Base-by-base conservation (phyloP, 495 filamentous ascomycete species). In the Xylaria acuta region DNA sequence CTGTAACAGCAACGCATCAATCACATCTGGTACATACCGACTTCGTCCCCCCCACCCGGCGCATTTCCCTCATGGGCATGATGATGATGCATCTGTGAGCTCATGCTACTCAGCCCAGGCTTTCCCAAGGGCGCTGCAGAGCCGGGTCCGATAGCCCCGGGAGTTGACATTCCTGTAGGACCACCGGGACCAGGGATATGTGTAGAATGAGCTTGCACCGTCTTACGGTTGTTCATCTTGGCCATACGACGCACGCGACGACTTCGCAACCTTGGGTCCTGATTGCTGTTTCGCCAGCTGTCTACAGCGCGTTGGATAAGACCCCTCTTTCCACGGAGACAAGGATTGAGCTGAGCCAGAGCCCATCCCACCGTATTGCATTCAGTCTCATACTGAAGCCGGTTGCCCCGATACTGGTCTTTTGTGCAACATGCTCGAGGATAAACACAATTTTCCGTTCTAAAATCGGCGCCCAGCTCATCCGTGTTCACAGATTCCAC, bases 361-460 rank as follows among this genome's bases (percentile, higher is more conserved):
- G 95, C 96, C 96, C 96, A 99, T 22, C 96, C 96, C 16, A 99
- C 95, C 0, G 94, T 93, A 82, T 99, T 99, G 86, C 97, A 99
- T 82, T 98, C 97, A 9, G 94, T 98, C 84, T 99, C 96, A 80
- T 99, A 99, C 58, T 94, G 91, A 67, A 98, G 84, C 18, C 96
- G 91, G 80, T 99, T 99, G 16, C 96, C 96, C 56, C 92, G 90
- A 83, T 99, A 99, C 76, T 97, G 92, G 47, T 98, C 95, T 79
- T 99, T 99, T 79, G 87, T 87, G 84, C 95, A 97, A 84, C 95
- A 98, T 9, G 96, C 96, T 59, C 97, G 87, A 0, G 96, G 96
- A 76, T 99, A 99, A 14, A 99, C 96, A 82, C 97, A 98, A 83
- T 99, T 99, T 79, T 97, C 95, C 7, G 92, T 93, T 85, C 97